Percentiles rank a stretch among this genome's conserved stretches.
These are phyloP conservation scores for Vanderwaltozyma verrucispora DNA, from an alignment of 805 yeast genomes.

Conservation along the genomic window DNA sequence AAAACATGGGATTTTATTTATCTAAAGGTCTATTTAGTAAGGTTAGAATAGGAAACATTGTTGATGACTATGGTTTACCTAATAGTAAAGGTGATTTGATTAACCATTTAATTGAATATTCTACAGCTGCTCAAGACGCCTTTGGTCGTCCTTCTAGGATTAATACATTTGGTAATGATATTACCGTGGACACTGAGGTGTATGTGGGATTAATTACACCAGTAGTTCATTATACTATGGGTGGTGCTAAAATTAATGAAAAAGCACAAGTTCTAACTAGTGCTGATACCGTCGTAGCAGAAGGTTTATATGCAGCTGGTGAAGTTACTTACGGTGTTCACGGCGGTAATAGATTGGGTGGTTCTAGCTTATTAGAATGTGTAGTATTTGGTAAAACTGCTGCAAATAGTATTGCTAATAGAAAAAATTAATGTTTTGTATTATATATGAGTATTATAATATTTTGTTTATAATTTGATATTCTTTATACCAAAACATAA, in stretches of 20 bases:
- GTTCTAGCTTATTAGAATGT: conserved; percentile 47
- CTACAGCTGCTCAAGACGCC: conserved; percentile 21
- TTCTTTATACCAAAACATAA: no score
- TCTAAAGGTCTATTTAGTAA: conserved; percentile 29
- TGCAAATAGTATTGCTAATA: conserved; percentile 31
- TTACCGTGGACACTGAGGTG: conserved; percentile 23
- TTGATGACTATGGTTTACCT: conserved; percentile 18
- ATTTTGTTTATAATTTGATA: no score
- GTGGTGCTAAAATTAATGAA: conserved; percentile 50
- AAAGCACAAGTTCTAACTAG: conserved; percentile 34
- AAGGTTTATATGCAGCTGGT: conserved; percentile 52
- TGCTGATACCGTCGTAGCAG: conserved; percentile 25
- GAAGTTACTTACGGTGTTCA: conserved; percentile 63
- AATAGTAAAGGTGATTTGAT: conserved; percentile 16
- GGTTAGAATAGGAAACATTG: conserved; percentile 24
- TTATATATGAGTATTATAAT: no score
- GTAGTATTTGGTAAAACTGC: conserved; percentile 51
- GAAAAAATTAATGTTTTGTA: no score
- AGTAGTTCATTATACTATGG: conserved; percentile 57
- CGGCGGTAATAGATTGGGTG: conserved; percentile 53
- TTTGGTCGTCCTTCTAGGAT: conserved; percentile 30
- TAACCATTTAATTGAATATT: conserved; percentile 16
- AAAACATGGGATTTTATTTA: conserved; percentile 44
- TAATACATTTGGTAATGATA: conserved; percentile 23
- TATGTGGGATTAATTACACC: conserved; percentile 48